Conservation (phyloP, 1,284 basidiomycete species). For the Megacollybia platyphylla region DNA sequence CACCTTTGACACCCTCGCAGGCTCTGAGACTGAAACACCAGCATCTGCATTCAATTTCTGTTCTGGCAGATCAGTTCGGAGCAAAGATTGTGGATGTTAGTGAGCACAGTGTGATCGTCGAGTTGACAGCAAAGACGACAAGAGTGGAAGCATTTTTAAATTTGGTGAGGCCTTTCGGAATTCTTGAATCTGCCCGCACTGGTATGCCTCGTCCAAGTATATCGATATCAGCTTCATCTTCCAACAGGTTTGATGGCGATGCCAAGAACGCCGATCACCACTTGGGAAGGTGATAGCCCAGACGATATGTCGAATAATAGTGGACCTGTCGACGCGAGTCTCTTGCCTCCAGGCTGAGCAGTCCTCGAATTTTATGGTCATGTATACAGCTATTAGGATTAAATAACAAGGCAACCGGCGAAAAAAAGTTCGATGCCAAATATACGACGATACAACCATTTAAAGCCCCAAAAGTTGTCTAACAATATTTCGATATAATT, state of each 20-base stretch:
- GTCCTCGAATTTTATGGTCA: not conserved
- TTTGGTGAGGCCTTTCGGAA: slow-evolving; percentile 88
- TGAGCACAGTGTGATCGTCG: slow-evolving; percentile 89
- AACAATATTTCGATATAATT: slow-evolving; percentile 3
- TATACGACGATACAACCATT: not conserved
- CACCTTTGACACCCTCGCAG: slow-evolving; percentile 58
- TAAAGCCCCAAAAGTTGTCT: slow-evolving; percentile 5
- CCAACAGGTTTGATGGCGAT: slow-evolving; percentile 84
- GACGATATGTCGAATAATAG: slow-evolving; percentile 21
- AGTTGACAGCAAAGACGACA: slow-evolving; percentile 86
- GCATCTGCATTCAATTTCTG: slow-evolving; percentile 78
- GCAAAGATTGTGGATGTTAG: slow-evolving; percentile 92
- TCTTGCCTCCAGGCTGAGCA: slow-evolving; percentile 76
- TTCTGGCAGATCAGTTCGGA: slow-evolving; percentile 82
- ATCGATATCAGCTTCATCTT: slow-evolving; percentile 1
- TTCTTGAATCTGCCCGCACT: slow-evolving; percentile 86
- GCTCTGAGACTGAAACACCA: slow-evolving; percentile 85
- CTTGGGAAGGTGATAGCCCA: slow-evolving; percentile 48
- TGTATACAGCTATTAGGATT: slow-evolving; percentile 1
- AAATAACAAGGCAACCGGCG: slow-evolving; percentile 7
- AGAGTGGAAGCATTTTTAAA: slow-evolving; percentile 91
- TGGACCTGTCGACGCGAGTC: slow-evolving; percentile 66
- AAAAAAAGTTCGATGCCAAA: not conserved
- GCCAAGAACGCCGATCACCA: slow-evolving; percentile 81
- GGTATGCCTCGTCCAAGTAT: slow-evolving; percentile 36